Percentiles rank a stretch among this genome's conserved stretches.
Conservation (phyloP, 352 stramenopile species). For the Detonula confervacea region DNA sequence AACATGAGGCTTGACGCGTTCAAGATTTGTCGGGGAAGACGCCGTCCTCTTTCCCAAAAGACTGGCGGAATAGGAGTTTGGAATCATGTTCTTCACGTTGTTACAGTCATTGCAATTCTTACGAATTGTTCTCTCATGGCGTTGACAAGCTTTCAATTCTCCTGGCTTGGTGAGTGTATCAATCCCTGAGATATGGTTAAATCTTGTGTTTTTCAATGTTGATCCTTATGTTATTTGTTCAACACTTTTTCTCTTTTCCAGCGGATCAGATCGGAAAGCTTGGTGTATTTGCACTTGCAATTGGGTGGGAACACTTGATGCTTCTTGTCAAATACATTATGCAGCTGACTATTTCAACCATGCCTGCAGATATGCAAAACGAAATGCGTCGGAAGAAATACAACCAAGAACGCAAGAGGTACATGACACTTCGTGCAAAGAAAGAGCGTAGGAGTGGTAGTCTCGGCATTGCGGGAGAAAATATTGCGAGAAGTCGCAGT, state of each 20-base stretch:
- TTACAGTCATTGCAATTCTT: conserved; percentile 93
- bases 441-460: conserved; percentile 61
- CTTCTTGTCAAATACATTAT: conserved; percentile 86
- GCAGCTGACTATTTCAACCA: conserved; percentile 68
- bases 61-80: conserved; percentile 92
- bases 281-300: conserved; percentile 76
- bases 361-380: conserved; percentile 73
- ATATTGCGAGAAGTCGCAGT: conserved; percentile 15
- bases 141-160: conserved; percentile 74
- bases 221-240: no score
- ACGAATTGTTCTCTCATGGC: conserved; percentile 95
- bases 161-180: no score
- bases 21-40: conserved; percentile 92
- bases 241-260: no score
- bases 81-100: conserved; percentile 94
- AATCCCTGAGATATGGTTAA: no score
- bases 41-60: conserved; percentile 91
- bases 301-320: conserved; percentile 85
- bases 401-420: conserved; percentile 59
- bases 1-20: conserved; percentile 95
- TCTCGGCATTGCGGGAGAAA: conserved; percentile 22
- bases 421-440: conserved; percentile 70
- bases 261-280: conserved; percentile 63
- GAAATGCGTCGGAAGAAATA: conserved; percentile 78
- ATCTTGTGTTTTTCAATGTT: no score